Evolutionary conservation across 352 stramenopile species (phyloP), one percentile per base, ranked within the genome.

Genomic region (Globisporangium nagaii): DNA sequence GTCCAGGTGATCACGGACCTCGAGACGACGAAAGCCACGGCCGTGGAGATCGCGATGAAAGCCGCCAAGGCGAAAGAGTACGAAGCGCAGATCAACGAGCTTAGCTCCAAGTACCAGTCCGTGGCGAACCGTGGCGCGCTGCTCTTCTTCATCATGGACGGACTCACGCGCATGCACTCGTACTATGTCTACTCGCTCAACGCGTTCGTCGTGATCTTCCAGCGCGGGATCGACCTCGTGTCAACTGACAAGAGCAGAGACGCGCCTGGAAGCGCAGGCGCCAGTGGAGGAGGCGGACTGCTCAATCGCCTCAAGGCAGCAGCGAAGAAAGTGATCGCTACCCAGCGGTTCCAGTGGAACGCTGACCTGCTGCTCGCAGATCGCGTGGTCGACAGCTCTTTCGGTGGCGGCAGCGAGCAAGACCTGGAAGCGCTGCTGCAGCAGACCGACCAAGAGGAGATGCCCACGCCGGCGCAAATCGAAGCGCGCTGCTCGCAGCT

Each of bases 121-220:
- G 94, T 98, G 17, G 94, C 93, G 5, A 80, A 65, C 25, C 78
- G 94, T n/a, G 90, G 88, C 10, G 88, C 90, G n/a, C 62, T 98
- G 58, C 72, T 98, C 3, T 98, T 98, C 68, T 98, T 98, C 70
- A 67, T 98, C 40, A 96, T 98, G 84, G 92, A 97, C 60, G 84
- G 87, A 9, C 69, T 98, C 32, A 58, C 90, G 40, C 95, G 92
- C 30, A 90, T 98, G 49, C 91, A 98, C 60, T 81, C 90, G 47
- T 98, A 97, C 68, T 98, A 98, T 60, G 93, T 97, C 49, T 98
- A 97, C 59, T 97, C 88, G 13, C 72, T 98, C 25, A 96, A 96
- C 53, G 90, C 94, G 4, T 98, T 98, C 63, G 93, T 97, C 10
- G 86, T 94, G 19, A 96, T 98, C 56, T 96, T 98, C 60, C 91